Evolutionary conservation across 768 basidiomycete species (phyloP).

Genomic region (Neoboletus subvelutipes): DNA sequence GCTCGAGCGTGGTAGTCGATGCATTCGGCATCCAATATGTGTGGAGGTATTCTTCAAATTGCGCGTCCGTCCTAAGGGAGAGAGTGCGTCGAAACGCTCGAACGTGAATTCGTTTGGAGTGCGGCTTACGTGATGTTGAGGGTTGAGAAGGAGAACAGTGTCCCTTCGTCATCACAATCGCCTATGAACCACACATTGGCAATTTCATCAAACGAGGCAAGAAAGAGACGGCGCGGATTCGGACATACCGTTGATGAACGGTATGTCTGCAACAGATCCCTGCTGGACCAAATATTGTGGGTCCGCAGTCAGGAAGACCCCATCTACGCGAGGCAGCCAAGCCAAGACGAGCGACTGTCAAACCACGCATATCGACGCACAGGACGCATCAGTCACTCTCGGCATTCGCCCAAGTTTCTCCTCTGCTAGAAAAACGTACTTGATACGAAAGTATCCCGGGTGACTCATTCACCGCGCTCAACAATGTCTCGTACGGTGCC

Average conservation of each 20-base stretch:
- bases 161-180: slow-evolving; percentile 43
- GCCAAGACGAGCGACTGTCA: slow-evolving; percentile 28
- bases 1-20: slow-evolving; percentile 21
- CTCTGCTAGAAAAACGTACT: slow-evolving; percentile 15
- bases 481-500: slow-evolving; percentile 30
- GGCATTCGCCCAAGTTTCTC: background rate
- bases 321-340: slow-evolving; percentile 42
- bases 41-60: slow-evolving; percentile 34
- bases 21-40: slow-evolving; percentile 31
- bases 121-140: slow-evolving; percentile 48
- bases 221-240: background rate
- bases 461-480: slow-evolving; percentile 33
- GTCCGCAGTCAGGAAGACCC: slow-evolving; percentile 35
- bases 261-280: slow-evolving; percentile 34
- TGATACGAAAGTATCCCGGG: slow-evolving; percentile 34
- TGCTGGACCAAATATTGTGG: slow-evolving; percentile 33
- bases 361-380: background rate
- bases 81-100: background rate
- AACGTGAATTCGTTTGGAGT: background rate
- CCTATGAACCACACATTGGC: slow-evolving; percentile 19
- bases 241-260: slow-evolving; percentile 9
- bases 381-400: background rate
- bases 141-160: slow-evolving; percentile 45
- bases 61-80: slow-evolving; percentile 18
- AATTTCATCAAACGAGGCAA: background rate